phyloP scores from a whole-genome alignment of 768 basidiomycete genomes.

The Mycena galopus region DNA sequence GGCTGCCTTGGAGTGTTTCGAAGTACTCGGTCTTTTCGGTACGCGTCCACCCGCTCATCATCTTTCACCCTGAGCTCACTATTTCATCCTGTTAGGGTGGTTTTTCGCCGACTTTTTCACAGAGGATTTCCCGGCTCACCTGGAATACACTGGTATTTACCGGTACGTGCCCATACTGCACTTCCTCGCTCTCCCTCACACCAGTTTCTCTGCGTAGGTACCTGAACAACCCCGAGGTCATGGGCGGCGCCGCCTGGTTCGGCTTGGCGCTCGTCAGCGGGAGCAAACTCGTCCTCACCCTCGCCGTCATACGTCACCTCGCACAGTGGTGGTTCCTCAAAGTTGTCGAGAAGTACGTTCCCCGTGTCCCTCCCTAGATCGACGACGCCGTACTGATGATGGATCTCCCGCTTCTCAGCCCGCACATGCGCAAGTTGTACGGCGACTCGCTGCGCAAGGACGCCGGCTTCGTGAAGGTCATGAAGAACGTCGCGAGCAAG shows the following conservation, averaged over 20 bases:
- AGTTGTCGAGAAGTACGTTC: constrained; percentile 88
- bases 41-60: constrained; percentile 37
- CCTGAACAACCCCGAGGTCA: constrained; percentile 94
- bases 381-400: background rate
- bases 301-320: constrained; percentile 88
- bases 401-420: constrained; percentile 62
- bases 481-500: constrained; percentile 91
- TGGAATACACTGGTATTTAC: constrained; percentile 98
- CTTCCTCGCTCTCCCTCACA: constrained; percentile 1
- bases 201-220: constrained; percentile 68
- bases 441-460: constrained; percentile 95
- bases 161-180: constrained; percentile 60
- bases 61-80: background rate
- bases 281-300: constrained; percentile 88
- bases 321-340: constrained; percentile 98
- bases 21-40: constrained; percentile 96
- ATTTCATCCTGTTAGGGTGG: constrained; percentile 70
- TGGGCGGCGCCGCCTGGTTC: constrained; percentile 96
- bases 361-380: background rate
- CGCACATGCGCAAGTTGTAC: constrained; percentile 98
- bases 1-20: constrained; percentile 91
- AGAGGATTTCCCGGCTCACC: constrained; percentile 89
- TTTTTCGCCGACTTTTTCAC: constrained; percentile 99
- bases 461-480: constrained; percentile 97
- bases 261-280: constrained; percentile 93